Evolutionary conservation across 495 filamentous ascomycete species (phyloP), one percentile per base, ranked within the genome.

Genomic region (Penicillium manginii): DNA sequence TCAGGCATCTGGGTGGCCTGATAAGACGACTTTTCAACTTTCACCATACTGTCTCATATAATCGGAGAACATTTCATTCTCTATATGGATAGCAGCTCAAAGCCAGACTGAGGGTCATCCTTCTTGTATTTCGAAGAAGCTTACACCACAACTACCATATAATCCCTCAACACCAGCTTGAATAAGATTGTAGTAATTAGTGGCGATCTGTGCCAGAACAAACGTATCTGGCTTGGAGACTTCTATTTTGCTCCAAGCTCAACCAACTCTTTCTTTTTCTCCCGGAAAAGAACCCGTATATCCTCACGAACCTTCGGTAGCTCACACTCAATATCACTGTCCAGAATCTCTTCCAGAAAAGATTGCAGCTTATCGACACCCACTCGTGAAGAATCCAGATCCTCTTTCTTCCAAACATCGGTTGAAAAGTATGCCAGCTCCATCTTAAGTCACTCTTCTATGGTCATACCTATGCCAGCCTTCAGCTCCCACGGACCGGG

Each of bases 401-500:
- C 50, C 22, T 58, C 66, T 0, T 6, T 31, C 19, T 54, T 64
- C 71, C 66, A 73, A 18, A 11, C 1, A 17, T n/a, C 45, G 17
- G 22, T 64, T 0, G 59, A 55, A 32, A 74, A 72, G 45, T 62
- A 73, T 0, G 45, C 52, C 22, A 37, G 1, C 42, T 70, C 66
- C 19, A 19, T 42, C 14, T 40, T 7, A 6, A 31, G 47, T 3
- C 68, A 54, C 31, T 55, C 32, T 12, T 33, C 3, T 10, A 33
- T 14, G 10, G 52, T 53, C 1, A 64, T 33, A 1, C 66, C 66
- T 0, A 49, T 22, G 4, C 40, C n/a, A 4, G n/a, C n/a, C n/a
- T n/a, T n/a, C n/a, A 71, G 19, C 12, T 73, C 58, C 0, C 23
- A 48, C 18, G 71, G 74, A 15, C 51, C 50, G 3, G 74, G 78